Base-by-base conservation (phyloP, 2,329 filamentous ascomycete genomes). In the Atkinsonella hypoxylon region DNA sequence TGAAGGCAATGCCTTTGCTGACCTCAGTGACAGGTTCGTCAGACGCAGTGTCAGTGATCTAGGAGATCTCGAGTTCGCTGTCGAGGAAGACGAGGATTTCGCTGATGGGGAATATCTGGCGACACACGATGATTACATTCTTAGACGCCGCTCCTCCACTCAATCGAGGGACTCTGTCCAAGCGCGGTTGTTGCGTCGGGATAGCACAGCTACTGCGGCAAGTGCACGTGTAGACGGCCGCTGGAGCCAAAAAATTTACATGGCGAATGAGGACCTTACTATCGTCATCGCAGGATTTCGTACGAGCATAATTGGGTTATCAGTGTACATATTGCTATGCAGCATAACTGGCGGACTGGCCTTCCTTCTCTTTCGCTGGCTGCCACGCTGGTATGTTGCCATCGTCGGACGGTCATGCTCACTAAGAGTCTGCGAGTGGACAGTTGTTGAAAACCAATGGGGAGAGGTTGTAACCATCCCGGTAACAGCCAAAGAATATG, bases 391-490 rank as follows among this genome's bases (percentile, higher is more conserved):
- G 88, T 82, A 87, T 59, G 83, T 97, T 47, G 77, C 76, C 46
- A 64, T 97, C 41, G 74, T 87, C 40, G 93, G 93, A 30, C 77
- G 72, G 49, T 70, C 82, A 5, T 79, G 79, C 15, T 74, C 87
- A 2, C 72, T 98, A 31, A 76, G 77, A 49, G 79, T 86, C 50
- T 93, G 88, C 61, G 77, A 87, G 53, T 98, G 94, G 93, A 84
- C 95, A 42, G 90, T 95, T 30, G 79, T 97, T 56, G 93, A 96
- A 77, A 96, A 98, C 61, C 89, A 97, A 76, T 97, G 93, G 91
- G 86, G 87, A 47, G 91, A 97, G 66, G 86, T 97, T 66, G 75
- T 78, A 12, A 79, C 93, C n/a, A 79, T 95, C 60, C 63, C 81
- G 47, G 76, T 97, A 12, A 74, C 75, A 38, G 67, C 66, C 15